Base-by-base conservation (phyloP, 2,329 filamentous ascomycete genomes). In the Pleoardoris graminearum region DNA sequence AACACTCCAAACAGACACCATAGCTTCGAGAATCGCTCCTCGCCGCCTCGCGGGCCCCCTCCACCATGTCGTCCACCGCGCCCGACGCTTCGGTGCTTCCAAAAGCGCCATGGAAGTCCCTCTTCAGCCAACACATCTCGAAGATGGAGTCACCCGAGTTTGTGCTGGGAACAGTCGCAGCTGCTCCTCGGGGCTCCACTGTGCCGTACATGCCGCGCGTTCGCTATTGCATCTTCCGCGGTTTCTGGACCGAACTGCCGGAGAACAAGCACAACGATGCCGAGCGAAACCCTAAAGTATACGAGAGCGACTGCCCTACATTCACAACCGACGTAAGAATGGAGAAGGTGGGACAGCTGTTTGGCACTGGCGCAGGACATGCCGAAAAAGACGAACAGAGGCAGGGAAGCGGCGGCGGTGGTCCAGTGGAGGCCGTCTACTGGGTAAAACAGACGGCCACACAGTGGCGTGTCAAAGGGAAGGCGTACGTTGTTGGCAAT, bases 261-360 rank as follows among this genome's bases (percentile, higher is more conserved):
- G 79, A 79, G 47, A 90, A 92, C 74, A 82, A 85, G 37, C 85
- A 86, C 71, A 93, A 94, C 73, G 76, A 83, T 29, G 88, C 90
- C 3, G 80, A 85, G 57, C 79, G 80, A 57, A 97, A 97, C 71
- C 86, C 89, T 4, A 61, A 76, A 6, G 75, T 83, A 1, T 96
- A 84, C 68, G 86, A 89, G 65, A 90, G 85, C 62, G 91, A 97
- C 60, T 77, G 93, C 62, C 82, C 88, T 3, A 87, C 88, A 0
- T 87, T 97, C 66, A 96, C 93, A 1, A 96, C 91, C 0, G 94
- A 97, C 72, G 84, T 84, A 7, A 84, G 93, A 39, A 96, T 95
- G 90, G 82, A 86, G 54, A 97, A 97, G 78, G 79, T 88, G 0
- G 77, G 79, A 2, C 87, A 97, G 72, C 74, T 97, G 3, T 83